Base-by-base conservation (phyloP, 129 eudicot genomes). In the Chrysanthemum lavandulifolium region DNA sequence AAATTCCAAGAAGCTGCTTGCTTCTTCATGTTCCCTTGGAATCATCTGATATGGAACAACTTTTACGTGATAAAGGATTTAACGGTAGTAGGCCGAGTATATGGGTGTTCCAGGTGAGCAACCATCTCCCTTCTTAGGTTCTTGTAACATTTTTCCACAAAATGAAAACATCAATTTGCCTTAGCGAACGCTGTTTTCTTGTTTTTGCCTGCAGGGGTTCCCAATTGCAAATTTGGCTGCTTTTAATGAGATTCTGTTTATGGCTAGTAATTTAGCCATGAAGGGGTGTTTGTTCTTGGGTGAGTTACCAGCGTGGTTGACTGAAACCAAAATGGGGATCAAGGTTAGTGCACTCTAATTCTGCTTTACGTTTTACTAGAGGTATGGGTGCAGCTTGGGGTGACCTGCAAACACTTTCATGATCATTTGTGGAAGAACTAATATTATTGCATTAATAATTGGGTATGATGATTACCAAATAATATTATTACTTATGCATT, bases 201-300 rank as follows among this genome's bases (percentile, higher is more conserved):
- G 11, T 56, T 50, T 40, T 74, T 49, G 57, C 52, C 29, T 78
- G 3, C 72, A 94, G 99, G 99, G 97, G 72, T 69, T 86, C 71
- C 99, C 96, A 4, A n/a, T 88, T 12, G 55, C 73, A 78, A 88
- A 82, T 75, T 69, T 94, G 81, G 87, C 81, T 56, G 69, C 74
- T 59, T 86, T 94, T 21, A 82, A 86, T 67, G 89, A 86, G 52
- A 79, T 83, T 62, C 65, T 94, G 73, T 78, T 50, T 29, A 65
- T 76, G 66, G 86, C 79, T 31, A 84, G 91, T 78, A 82, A 57
- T 77, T 85, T 91, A 74, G 88, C 90, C 80, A 83, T 74, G 90
- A 95, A 95, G 80, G 99, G 94, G 29, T 77, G 85, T 58, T 65
- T 95, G 68, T 71, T 95, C 52, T 49, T 91, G 58, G 96, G 99